Conservation (phyloP, 2,329 filamentous ascomycete species). For the Trichoderma pleuroti region DNA sequence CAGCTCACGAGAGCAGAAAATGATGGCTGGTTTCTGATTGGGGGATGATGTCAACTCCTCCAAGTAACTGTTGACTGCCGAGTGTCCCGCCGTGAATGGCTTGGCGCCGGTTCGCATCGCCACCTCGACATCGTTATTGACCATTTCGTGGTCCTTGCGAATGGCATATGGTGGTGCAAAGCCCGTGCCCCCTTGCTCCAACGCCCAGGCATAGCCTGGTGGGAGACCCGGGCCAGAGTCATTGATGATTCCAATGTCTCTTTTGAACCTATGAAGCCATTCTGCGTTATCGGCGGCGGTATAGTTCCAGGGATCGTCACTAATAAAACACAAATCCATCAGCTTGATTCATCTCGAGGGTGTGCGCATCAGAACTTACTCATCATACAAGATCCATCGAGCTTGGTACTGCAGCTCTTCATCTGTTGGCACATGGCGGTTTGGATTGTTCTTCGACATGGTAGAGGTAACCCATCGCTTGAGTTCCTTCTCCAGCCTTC, state of each 20-base stretch:
- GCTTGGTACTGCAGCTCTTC: conserved; percentile 63
- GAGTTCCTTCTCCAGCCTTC: conserved; percentile 52
- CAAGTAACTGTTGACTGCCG: conserved; percentile 48
- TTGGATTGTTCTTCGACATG: conserved; percentile 59
- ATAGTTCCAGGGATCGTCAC: conserved; percentile 35
- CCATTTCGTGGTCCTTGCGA: conserved; percentile 39
- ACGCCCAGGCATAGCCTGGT: conserved; percentile 41
- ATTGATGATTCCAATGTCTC: conserved; percentile 51
- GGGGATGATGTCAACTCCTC: conserved; percentile 40
- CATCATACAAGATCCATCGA: conserved; percentile 60
- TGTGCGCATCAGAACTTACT: conserved; percentile 41
- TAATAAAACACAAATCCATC: not conserved
- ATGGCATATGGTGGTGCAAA: conserved; percentile 54
- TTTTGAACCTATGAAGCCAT: conserved; percentile 62
- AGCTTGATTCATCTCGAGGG: not conserved
- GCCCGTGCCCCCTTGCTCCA: conserved; percentile 50
- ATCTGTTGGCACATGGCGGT: conserved; percentile 55
- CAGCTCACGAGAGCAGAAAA: conserved; percentile 58
- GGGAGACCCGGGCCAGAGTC: conserved; percentile 50
- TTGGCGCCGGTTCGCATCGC: conserved; percentile 37
- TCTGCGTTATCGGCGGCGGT: conserved; percentile 45
- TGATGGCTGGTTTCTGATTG: conserved; percentile 44
- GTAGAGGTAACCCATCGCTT: conserved; percentile 49
- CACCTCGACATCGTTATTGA: conserved; percentile 34
- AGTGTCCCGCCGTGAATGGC: conserved; percentile 41